phyloP scores from a whole-genome alignment of 2,329 filamentous ascomycete genomes.

The Verticillium klebahnii region DNA sequence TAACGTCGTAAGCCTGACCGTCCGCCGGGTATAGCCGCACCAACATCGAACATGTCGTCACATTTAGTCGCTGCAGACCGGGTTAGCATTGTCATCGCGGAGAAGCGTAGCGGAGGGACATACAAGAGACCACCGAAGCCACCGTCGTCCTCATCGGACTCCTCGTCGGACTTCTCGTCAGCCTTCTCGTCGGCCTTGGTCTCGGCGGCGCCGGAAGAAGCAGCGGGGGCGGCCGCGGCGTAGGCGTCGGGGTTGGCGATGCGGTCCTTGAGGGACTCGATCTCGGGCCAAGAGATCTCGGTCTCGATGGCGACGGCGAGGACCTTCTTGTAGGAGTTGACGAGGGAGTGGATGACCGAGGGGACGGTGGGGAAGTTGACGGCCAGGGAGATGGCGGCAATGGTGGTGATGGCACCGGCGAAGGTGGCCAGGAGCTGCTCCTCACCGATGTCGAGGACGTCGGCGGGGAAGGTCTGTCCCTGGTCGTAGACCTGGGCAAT shows the following conservation, averaged over 20 bases:
- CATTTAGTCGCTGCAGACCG: constrained; percentile 46
- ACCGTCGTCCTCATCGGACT: constrained; percentile 60
- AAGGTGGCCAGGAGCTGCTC: constrained; percentile 86
- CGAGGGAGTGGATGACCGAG: constrained; percentile 90
- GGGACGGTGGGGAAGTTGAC: constrained; percentile 93
- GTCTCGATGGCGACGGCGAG: constrained; percentile 86
- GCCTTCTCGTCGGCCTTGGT: constrained; percentile 57
- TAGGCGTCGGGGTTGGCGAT: constrained; percentile 99
- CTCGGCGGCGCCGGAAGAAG: constrained; percentile 46
- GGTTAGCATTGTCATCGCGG: constrained; percentile 29
- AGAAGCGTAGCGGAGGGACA: constrained; percentile 18
- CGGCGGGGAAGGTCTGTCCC: constrained; percentile 84
- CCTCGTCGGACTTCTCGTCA: constrained; percentile 64
- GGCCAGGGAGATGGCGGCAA: constrained; percentile 87
- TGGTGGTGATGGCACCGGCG: constrained; percentile 74
- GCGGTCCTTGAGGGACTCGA: constrained; percentile 97
- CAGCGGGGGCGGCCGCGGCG: constrained; percentile 71
- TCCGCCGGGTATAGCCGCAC: constrained; percentile 35
- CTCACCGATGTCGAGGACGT: constrained; percentile 90
- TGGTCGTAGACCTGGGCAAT: constrained; percentile 96
- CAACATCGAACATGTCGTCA: constrained; percentile 31
- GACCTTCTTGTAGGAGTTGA: constrained; percentile 98
- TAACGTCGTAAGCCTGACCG: constrained; percentile 38
- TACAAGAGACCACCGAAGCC: constrained; percentile 81
- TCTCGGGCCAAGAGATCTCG: constrained; percentile 91